Conservation (phyloP, 2,329 filamentous ascomycete species). For the Teratosphaeria viscida region DNA sequence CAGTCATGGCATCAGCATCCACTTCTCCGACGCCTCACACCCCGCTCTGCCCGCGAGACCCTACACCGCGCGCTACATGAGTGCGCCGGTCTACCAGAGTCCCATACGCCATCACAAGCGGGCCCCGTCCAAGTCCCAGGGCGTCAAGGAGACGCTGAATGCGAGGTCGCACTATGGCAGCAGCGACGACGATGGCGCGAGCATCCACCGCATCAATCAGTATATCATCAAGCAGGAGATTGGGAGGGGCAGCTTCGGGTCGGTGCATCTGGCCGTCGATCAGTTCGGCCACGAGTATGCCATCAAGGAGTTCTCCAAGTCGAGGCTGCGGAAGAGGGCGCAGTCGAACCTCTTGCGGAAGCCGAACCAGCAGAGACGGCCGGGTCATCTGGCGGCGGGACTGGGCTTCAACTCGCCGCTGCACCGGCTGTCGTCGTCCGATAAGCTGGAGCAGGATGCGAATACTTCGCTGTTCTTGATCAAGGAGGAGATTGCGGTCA, state of each 20-base stretch:
- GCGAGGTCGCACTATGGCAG: conserved; percentile 78
- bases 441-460: conserved; percentile 27
- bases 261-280: conserved; percentile 81
- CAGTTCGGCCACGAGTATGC: conserved; percentile 91
- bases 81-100: conserved; percentile 48
- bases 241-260: conserved; percentile 88
- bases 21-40: conserved; percentile 26
- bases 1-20: conserved; percentile 36
- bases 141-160: conserved; percentile 81
- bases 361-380: conserved; percentile 38
- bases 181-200: conserved; percentile 69
- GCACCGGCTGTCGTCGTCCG: conserved; percentile 47
- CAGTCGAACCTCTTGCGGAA: conserved; percentile 77
- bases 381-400: conserved; percentile 41
- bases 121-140: conserved; percentile 48
- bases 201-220: conserved; percentile 85
- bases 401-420: conserved; percentile 53
- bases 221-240: conserved; percentile 93
- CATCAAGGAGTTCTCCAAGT: conserved; percentile 95
- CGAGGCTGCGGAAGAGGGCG: conserved; percentile 74
- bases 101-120: conserved; percentile 57
- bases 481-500: conserved; percentile 92
- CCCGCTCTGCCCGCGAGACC: neutral
- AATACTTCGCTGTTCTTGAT: conserved; percentile 73
- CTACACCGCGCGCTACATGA: conserved; percentile 27